These are phyloP conservation scores for Metschnikowia koreensis DNA, from an alignment of 805 yeast species.

Conservation along the genomic window DNA sequence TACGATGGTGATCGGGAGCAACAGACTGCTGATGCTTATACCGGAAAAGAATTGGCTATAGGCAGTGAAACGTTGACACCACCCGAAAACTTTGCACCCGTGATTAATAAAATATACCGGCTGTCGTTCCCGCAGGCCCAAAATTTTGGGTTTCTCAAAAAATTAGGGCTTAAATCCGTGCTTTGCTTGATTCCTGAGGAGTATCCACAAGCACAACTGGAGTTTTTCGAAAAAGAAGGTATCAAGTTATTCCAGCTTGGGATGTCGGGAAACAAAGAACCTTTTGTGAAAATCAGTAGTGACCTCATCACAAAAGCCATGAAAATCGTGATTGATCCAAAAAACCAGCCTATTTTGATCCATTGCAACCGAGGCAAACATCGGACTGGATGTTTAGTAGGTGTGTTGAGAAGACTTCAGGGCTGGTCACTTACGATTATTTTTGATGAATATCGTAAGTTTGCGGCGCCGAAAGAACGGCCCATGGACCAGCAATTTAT, in stretches of 20 bases:
- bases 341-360: conserved; percentile 84
- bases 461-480: conserved; percentile 92
- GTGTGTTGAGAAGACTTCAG: conserved; percentile 84
- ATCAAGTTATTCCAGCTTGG: conserved; percentile 84
- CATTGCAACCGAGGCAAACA: conserved; percentile 98
- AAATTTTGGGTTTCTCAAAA: conserved; percentile 68
- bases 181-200: conserved; percentile 88
- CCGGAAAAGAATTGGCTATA: conserved; percentile 9
- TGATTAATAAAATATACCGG: conserved; percentile 70
- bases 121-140: conserved; percentile 87
- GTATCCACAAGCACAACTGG: conserved; percentile 74
- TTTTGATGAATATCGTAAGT: conserved; percentile 91
- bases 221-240: conserved; percentile 57
- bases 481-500: conserved; percentile 95
- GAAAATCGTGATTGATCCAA: conserved; percentile 77
- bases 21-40: conserved; percentile 13
- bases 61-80: conserved; percentile 43
- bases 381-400: conserved; percentile 94
- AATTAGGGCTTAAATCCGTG: conserved; percentile 66
- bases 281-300: conserved; percentile 72
- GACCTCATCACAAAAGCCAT: conserved; percentile 76
- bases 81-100: conserved; percentile 92
- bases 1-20: conserved; percentile 28
- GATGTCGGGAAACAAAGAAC: conserved; percentile 93
- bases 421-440: conserved; percentile 93